Evolutionary conservation across 805 yeast genomes (phyloP).

Genomic region (Metschnikowia amazonensis): DNA sequence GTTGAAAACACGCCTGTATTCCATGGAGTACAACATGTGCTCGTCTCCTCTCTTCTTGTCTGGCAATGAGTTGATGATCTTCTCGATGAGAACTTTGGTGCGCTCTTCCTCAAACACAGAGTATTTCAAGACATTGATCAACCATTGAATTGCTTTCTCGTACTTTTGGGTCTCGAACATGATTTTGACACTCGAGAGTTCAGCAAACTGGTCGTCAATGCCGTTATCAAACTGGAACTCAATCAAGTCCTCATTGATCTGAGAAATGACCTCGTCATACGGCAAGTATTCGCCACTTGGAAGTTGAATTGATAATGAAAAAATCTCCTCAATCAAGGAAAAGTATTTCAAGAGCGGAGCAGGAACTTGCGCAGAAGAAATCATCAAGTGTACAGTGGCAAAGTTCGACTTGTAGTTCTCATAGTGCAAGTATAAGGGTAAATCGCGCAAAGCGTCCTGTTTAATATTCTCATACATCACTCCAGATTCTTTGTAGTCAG

Average conservation of each 20-base stretch:
- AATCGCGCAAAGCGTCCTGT: slow-evolving; percentile 39
- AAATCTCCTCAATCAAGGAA: slow-evolving; percentile 59
- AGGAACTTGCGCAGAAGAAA: slow-evolving; percentile 54
- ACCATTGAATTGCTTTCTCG: slow-evolving; percentile 70
- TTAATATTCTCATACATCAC: slow-evolving; percentile 16
- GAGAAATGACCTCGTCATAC: slow-evolving; percentile 72
- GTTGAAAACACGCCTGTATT: slow-evolving; percentile 49
- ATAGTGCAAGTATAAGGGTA: slow-evolving; percentile 70
- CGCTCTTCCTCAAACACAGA: slow-evolving; percentile 71
- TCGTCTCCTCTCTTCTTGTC: slow-evolving; percentile 63
- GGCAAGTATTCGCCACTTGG: slow-evolving; percentile 58
- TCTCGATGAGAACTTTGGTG: slow-evolving; percentile 61
- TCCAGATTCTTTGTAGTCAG: slow-evolving; percentile 28
- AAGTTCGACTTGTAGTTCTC: slow-evolving; percentile 81
- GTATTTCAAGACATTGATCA: slow-evolving; percentile 57
- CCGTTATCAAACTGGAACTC: slow-evolving; percentile 55
- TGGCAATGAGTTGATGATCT: slow-evolving; percentile 54
- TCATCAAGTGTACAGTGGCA: slow-evolving; percentile 58
- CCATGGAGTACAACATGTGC: slow-evolving; percentile 61
- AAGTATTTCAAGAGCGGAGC: slow-evolving; percentile 58
- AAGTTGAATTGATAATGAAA: slow-evolving; percentile 64
- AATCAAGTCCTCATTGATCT: slow-evolving; percentile 70
- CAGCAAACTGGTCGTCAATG: slow-evolving; percentile 58
- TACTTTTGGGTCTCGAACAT: slow-evolving; percentile 63
- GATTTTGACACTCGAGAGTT: slow-evolving; percentile 58